Evolutionary conservation across 2,329 filamentous ascomycete species (phyloP), one percentile per base, ranked within the genome.

Genomic region (Sporothrix inflata): DNA sequence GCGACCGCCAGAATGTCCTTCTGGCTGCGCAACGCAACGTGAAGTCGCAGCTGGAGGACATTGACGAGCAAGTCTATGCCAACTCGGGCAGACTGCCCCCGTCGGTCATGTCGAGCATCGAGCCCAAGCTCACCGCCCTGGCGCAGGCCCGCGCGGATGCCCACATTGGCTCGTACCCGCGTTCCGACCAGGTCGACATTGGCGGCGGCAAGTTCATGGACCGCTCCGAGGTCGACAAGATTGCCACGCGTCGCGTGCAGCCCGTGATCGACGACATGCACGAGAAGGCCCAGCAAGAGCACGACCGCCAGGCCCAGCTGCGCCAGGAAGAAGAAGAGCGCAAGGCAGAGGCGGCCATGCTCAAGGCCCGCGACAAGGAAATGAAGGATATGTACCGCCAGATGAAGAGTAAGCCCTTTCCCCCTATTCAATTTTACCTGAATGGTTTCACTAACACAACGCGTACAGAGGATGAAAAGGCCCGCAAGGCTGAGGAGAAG

Each of bases 181-280:
- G 82, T 3, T 19, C 70, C 55, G 83, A 82, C 69, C 88, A 87
- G 76, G 78, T 91, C 40, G 84, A 96, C 75, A 89, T 98, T 71
- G 94, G 95, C 4, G 91, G 92, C 60, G 93, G 94, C 8, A 93
- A 88, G 77, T 94, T 90, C 77, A 90, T 98, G 84, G 89, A 94
- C 49, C 89, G 91, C 76, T 85, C 89, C 5, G 92, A 94, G 65
- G 89, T 98, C 19, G 90, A 98, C 75, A 89, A 89, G 6, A 92
- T 97, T 75, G 94, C 94, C 2, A 87, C 89, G 14, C 89, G 87
- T 61, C 89, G 91, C 75, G 87, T 98, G 19, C 92, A 95, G 79
- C 94, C 94, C 4, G 89, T 96, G 0, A 80, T 98, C 6, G 91
- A 97, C 75, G 92, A 97, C 75, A 96, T 98, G 74, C 90, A 91